Conservation (phyloP, 768 basidiomycete genomes). For the Termitomyces sp. region DNA sequence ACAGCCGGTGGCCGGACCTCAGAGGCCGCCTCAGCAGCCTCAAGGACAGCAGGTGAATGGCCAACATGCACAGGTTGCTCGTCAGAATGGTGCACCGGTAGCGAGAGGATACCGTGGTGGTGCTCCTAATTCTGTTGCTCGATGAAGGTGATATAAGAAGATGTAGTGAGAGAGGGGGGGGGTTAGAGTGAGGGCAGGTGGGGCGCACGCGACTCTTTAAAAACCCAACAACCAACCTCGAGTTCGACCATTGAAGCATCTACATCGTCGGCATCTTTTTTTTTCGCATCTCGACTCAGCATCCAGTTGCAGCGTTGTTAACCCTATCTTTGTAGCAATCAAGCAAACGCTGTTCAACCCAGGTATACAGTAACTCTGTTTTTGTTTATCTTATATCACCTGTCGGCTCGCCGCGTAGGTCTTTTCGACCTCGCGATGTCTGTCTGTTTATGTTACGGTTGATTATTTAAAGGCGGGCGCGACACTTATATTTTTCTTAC, state of each 20-base stretch:
- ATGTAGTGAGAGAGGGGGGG: background rate
- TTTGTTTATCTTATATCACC: slow-evolving; percentile 14
- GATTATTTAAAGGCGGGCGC: slow-evolving; percentile 14
- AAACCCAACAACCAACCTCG: slow-evolving; percentile 7
- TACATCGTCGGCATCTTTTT: slow-evolving; percentile 12
- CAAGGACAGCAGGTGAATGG: slow-evolving; percentile 29
- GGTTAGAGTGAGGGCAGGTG: background rate
- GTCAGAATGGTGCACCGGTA: slow-evolving; percentile 19
- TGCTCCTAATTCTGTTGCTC: slow-evolving; percentile 29
- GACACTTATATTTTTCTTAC: slow-evolving; percentile 14
- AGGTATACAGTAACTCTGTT: background rate
- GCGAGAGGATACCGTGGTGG: slow-evolving; percentile 31
- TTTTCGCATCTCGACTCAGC: slow-evolving; percentile 4
- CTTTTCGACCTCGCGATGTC: background rate
- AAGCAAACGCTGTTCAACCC: background rate
- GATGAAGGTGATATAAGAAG: slow-evolving; percentile 20
- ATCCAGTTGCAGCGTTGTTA: slow-evolving; percentile 7
- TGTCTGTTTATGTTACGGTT: slow-evolving; percentile 14
- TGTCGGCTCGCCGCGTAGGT: slow-evolving; percentile 5
- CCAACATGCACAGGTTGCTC: slow-evolving; percentile 17
- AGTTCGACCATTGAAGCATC: slow-evolving; percentile 9
- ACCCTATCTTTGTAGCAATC: slow-evolving; percentile 14
- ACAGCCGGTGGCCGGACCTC: slow-evolving; percentile 15
- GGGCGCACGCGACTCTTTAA: slow-evolving; percentile 7
- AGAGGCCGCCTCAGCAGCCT: slow-evolving; percentile 22